Percentiles rank a stretch among this genome's conserved stretches.
Conservation (phyloP, 306 rosid species). For the Cucumis hystrix region DNA sequence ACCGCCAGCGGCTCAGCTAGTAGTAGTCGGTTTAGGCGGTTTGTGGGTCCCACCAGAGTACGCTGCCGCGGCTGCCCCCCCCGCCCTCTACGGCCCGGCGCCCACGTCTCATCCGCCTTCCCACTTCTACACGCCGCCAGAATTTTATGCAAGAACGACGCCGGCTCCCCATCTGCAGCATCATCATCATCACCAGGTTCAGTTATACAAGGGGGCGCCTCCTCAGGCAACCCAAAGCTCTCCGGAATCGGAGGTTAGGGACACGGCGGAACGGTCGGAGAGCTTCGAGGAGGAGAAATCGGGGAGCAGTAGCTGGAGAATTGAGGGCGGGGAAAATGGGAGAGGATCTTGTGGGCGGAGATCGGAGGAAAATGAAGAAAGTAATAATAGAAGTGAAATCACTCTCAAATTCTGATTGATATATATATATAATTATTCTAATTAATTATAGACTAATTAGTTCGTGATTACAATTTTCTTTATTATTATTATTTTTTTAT, state of each 20-base stretch:
- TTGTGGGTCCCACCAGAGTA: conserved; percentile 96
- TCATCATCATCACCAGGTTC: conserved; percentile 35
- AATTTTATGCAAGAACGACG: conserved; percentile 30
- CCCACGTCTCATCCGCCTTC: conserved; percentile 20
- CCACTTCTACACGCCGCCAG: conserved; percentile 53
- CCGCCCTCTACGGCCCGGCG: conserved; percentile 54
- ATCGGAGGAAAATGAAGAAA: not conserved
- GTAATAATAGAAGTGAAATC: not conserved
- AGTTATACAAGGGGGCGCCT: conserved; percentile 38
- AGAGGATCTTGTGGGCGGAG: not conserved
- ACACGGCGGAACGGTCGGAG: conserved; percentile 51
- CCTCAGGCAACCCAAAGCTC: conserved; percentile 32
- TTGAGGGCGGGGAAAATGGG: conserved; percentile 52
- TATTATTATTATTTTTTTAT: not conserved
- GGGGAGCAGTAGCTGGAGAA: conserved; percentile 92
- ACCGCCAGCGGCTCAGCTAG: conserved; percentile 55
- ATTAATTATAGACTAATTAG: not conserved
- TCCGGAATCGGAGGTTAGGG: conserved; percentile 45
- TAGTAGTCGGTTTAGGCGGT: conserved; percentile 57
- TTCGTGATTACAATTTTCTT: not conserved
- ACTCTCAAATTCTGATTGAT: not conserved
- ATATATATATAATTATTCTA: not conserved
- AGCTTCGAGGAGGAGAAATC: conserved; percentile 89
- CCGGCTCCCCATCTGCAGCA: conserved; percentile 36
- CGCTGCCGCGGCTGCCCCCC: conserved; percentile 32